Evolutionary conservation across 2,329 filamentous ascomycete genomes (phyloP), one percentile per base, ranked within the genome.

Genomic region (Talaromyces sp.): DNA sequence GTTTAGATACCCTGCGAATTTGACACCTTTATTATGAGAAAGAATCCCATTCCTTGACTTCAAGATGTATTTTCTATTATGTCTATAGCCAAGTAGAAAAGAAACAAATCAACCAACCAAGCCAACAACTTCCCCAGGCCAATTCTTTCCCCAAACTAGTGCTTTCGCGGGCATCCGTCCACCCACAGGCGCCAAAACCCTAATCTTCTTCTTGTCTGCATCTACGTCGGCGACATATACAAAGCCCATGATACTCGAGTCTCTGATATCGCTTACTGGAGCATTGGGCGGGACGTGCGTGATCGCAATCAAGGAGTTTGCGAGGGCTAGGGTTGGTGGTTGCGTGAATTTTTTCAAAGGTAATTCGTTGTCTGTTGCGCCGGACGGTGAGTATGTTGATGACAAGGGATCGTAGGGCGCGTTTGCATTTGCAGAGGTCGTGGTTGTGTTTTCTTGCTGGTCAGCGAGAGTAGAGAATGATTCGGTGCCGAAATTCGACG

Each of bases 171-270:
- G 92, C 66, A 97, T 83, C 66, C 90, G 85, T 2, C 93, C 93
- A 61, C 90, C 91, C 67, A 97, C 88, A 1, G 95, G 95, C 19
- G 91, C 89, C 66, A 99, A 80, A 22, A 98, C 83, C 73, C 91
- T 90, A 37, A 97, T 83, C 75, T 91, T 90, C 69, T 88, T 88
- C 76, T 90, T 90, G 70, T 90, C 89, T 73, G 92, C 90, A 73
- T 99, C 93, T 3, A 98, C 92, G 67, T 97, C 92, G 0, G 92
- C 90, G 16, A 98, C 90, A 73, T 97, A 97, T 35, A 97, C 85
- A 73, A 96, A 99, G 0, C 95, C 95, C 85, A 96, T 90, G 35
- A 98, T 89, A 64, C 89, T 90, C 8, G 93, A 88, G 70, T 93
- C 90, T 13, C 92, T 86, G 52, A 98, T 88, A 1, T 87, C 85